Evolutionary conservation across 1,139 yeast genomes (phyloP).

Genomic region (Kodamaea alishanica): DNA sequence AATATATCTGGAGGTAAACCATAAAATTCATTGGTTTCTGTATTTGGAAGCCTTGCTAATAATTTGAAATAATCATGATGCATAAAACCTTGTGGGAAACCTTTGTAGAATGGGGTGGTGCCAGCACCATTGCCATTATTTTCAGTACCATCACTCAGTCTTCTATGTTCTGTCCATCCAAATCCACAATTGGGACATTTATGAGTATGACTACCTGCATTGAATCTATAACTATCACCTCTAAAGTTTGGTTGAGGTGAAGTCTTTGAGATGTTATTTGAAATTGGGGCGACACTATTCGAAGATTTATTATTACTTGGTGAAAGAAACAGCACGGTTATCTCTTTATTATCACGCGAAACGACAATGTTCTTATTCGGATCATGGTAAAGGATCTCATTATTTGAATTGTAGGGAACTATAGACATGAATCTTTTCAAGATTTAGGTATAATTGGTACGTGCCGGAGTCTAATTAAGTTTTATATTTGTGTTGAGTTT

Average conservation of each 20-base stretch:
- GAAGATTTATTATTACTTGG: constrained; percentile 1
- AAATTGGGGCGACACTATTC: neutral
- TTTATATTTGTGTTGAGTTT: too few relatives aligned
- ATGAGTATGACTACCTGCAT: constrained; percentile 2
- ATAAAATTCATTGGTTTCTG: constrained; percentile 2
- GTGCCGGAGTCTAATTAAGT: too few relatives aligned
- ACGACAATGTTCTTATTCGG: constrained; percentile 42
- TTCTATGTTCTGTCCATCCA: constrained; percentile 17
- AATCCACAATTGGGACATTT: constrained; percentile 47
- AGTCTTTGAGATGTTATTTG: neutral
- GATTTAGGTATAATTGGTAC: neutral
- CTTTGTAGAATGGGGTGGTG: neutral
- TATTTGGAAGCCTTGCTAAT: constrained; percentile 28
- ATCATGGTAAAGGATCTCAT: constrained; percentile 36
- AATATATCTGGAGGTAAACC: constrained; percentile 43
- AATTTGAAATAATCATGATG: constrained; percentile 41
- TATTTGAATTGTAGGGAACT: constrained; percentile 35
- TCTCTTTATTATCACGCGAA: constrained; percentile 39
- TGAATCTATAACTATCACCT: constrained; percentile 1
- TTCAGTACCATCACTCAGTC: constrained; percentile 2
- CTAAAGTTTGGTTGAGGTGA: neutral
- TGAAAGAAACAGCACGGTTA: constrained; percentile 36
- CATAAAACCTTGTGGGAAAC: constrained; percentile 23
- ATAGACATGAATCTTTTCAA: constrained; percentile 32
- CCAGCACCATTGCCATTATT: neutral